Conservation (phyloP, 306 rosid species). For the Quillaja saponaria region DNA sequence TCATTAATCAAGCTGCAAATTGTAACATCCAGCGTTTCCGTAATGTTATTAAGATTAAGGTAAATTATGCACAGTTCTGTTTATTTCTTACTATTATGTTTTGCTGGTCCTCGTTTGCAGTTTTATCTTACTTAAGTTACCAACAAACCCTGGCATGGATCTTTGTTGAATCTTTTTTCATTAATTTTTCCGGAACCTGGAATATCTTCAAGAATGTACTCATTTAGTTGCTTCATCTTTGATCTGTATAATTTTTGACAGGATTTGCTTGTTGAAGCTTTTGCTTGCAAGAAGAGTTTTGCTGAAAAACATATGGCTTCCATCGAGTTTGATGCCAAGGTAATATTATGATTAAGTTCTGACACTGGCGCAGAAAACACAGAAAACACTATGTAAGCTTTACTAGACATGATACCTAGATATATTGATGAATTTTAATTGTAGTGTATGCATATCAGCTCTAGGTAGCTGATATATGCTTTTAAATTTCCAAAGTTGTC, state of each 20-base stretch:
- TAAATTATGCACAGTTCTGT: slow-evolving; percentile 26
- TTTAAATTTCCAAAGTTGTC: too few relatives aligned
- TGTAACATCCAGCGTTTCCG: slow-evolving; percentile 54
- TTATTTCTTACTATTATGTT: slow-evolving; percentile 22
- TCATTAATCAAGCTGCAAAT: slow-evolving; percentile 60
- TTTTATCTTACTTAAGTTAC: too few relatives aligned
- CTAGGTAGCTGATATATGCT: too few relatives aligned
- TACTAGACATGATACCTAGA: too few relatives aligned
- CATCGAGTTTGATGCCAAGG: slow-evolving; percentile 83
- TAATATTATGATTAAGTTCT: slow-evolving; percentile 36
- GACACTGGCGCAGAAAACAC: not conserved
- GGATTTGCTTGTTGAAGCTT: slow-evolving; percentile 69
- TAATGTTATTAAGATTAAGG: slow-evolving; percentile 71
- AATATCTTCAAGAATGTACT: slow-evolving; percentile 1
- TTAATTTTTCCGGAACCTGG: not conserved
- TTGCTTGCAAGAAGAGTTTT: slow-evolving; percentile 45
- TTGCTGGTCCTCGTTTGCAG: too few relatives aligned
- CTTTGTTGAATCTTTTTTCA: too few relatives aligned
- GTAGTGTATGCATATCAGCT: too few relatives aligned
- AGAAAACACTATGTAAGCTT: too few relatives aligned
- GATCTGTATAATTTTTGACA: slow-evolving; percentile 37
- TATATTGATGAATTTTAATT: too few relatives aligned
- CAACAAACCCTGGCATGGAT: too few relatives aligned
- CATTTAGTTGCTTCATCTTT: slow-evolving; percentile 18
- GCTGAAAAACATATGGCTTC: slow-evolving; percentile 61